Conservation (phyloP, 441 rosid species). For the Pelargonium citronellum region DNA sequence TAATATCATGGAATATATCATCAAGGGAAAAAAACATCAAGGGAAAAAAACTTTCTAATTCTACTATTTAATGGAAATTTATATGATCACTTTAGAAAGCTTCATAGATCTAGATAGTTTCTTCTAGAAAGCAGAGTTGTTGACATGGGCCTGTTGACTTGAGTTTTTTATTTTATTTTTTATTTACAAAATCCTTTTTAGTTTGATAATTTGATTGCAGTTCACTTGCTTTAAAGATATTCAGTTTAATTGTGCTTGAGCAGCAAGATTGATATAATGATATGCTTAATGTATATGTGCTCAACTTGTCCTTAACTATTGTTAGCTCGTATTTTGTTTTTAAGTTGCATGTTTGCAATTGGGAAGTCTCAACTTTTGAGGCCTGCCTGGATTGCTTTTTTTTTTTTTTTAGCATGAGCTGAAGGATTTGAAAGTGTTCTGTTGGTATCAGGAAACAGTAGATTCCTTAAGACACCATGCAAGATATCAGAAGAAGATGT, state of each 20-base stretch:
- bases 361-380: background rate
- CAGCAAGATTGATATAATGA: no score
- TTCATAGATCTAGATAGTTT: background rate
- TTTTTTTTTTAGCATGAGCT: slow-evolving; percentile 4
- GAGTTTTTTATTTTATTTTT: no score
- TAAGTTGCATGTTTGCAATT: background rate
- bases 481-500: slow-evolving; percentile 77
- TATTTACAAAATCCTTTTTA: no score
- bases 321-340: background rate
- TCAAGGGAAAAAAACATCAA: no score
- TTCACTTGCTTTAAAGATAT: no score
- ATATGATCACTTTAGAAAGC: background rate
- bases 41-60: background rate
- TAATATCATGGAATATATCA: background rate
- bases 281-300: no score
- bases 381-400: background rate
- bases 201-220: no score
- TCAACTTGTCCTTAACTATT: no score
- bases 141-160: no score
- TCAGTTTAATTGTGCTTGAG: no score
- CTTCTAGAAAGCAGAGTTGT: background rate
- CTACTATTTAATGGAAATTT: no score
- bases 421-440: background rate
- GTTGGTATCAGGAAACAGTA: slow-evolving; percentile 63
- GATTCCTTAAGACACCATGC: slow-evolving; percentile 76